Base-by-base conservation (phyloP, 306 rosid species). In the Sechiopsis laciniata region DNA sequence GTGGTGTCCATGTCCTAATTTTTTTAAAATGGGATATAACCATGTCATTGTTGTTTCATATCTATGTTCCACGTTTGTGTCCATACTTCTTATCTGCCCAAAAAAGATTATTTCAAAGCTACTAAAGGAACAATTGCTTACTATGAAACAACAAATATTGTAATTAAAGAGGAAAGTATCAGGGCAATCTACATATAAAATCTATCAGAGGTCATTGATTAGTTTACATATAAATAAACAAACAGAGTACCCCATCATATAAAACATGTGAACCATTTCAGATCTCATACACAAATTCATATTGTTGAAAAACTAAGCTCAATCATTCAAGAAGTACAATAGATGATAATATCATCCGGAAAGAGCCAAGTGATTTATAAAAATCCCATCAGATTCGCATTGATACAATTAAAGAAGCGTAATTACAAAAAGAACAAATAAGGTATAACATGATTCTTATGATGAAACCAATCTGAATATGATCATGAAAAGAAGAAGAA, bases 211-310 rank as follows among this genome's bases (percentile, higher is more conserved):
- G 8, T 40, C 19, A 46, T 20, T 17, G 72, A 67, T 20, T 53
- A 10, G 54, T n/a, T 17, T 62, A 62, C 69, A 62, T 7, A 62
- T 15, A 62, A 29, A 35, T 15, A 62, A 62, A 62, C 69, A 62
- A 15, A 29, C 20, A 6, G 21, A 62, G 69, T 62, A 16, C 17
- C 50, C 11, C 50, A 16, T 61, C 15, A 22, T 29, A 62, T n/a
- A 62, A 26, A 62, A 62, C 68, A 32, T 61, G 40, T 4, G 7
- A 62, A 62, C 20, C 48, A 62, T 32, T 62, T 62, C 45, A 62
- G 46, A 32, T 11, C 29, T 55, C 59, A n/a, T 55, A 55, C 59
- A 55, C 24, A 16, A 10, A 17, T 8, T n/a, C 8, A 55, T 56
- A 20, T 56, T 20, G 14, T 20, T 56, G 21, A 57, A 57, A 21